Evolutionary conservation across 2,329 filamentous ascomycete genomes (phyloP).

Genomic region (Calonectria honghensis): DNA sequence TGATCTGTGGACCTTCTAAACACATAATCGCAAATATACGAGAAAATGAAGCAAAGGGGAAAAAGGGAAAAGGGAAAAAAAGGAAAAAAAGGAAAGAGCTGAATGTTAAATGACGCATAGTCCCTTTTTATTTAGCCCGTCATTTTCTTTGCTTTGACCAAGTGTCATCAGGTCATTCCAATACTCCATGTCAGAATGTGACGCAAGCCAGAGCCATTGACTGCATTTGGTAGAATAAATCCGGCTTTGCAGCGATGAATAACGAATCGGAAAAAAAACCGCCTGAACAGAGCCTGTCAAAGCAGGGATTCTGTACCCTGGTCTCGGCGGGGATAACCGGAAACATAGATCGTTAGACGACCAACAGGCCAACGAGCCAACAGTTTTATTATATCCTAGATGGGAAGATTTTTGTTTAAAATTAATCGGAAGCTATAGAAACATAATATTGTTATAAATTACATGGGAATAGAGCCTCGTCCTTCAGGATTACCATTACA

Average conservation of each 20-base stretch:
- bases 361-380: background rate
- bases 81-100: background rate
- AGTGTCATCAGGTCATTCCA: background rate
- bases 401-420: background rate
- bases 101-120: background rate
- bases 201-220: background rate
- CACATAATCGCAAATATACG: background rate
- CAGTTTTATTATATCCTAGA: background rate
- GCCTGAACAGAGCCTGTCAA: background rate
- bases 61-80: background rate
- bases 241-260: background rate
- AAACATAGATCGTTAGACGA: background rate
- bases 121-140: background rate
- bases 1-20: background rate
- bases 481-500: background rate
- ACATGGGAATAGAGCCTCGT: background rate
- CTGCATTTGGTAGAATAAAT: constrained; percentile 3
- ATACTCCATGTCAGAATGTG: background rate
- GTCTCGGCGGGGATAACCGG: background rate
- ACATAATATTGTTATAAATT: background rate
- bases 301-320: background rate
- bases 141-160: background rate
- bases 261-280: background rate
- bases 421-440: background rate
- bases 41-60: background rate